Conservation (phyloP, 495 filamentous ascomycete species). For the Parathielavia hyrcaniae region DNA sequence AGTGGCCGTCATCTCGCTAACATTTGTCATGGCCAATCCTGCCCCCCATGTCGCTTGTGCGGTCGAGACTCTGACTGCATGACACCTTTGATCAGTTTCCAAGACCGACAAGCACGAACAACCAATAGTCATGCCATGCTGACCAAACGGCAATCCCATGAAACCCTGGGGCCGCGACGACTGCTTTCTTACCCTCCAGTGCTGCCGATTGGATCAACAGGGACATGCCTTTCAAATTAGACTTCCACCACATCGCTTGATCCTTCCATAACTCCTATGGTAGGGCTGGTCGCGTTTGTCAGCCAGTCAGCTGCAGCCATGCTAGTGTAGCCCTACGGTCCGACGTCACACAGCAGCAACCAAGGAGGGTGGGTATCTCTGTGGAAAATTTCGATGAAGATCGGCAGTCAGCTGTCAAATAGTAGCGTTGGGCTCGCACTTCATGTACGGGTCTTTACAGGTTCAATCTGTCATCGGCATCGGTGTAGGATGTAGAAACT, state of each 20-base stretch:
- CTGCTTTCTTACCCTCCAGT: not conserved
- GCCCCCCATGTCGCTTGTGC: not conserved
- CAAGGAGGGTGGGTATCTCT: too few relatives aligned
- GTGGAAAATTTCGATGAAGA: too few relatives aligned
- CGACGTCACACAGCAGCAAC: constrained; percentile 6
- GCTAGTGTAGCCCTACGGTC: constrained; percentile 6
- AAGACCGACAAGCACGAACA: not conserved
- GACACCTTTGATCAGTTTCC: not conserved
- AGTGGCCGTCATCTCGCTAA: not conserved
- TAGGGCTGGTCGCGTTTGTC: constrained; percentile 2
- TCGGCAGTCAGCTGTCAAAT: not conserved
- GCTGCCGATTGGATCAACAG: too few relatives aligned
- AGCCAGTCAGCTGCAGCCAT: constrained; percentile 11
- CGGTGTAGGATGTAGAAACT: not conserved
- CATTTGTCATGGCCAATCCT: not conserved
- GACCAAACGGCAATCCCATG: not conserved
- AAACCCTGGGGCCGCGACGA: not conserved
- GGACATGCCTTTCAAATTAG: not conserved
- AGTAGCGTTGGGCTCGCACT: not conserved
- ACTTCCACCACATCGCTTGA: not conserved
- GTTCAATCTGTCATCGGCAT: not conserved
- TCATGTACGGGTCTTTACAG: not conserved
- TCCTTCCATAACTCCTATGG: too few relatives aligned
- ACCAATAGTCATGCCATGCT: not conserved
- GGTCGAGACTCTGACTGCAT: not conserved